Evolutionary conservation across 1,284 basidiomycete genomes (phyloP).

Genomic region (Ustilago trichophora): DNA sequence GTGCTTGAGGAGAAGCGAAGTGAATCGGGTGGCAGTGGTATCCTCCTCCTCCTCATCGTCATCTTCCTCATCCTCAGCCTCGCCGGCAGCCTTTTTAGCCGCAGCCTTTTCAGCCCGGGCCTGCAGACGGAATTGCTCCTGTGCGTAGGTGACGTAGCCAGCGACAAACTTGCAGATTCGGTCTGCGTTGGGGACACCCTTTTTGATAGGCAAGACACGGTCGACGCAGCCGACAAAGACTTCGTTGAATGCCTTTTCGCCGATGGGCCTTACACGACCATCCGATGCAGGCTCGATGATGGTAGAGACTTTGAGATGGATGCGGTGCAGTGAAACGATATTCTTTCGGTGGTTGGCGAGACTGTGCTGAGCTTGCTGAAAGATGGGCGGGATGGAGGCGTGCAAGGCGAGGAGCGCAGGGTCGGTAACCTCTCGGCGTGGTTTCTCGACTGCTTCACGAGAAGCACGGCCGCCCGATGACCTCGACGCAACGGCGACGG

Average conservation of each 20-base stretch:
- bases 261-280: slow-evolving; percentile 67
- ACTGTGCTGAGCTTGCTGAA: slow-evolving; percentile 83
- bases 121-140: slow-evolving; percentile 52
- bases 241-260: slow-evolving; percentile 83
- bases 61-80: slow-evolving; percentile 66
- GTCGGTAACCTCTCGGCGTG: slow-evolving; percentile 24
- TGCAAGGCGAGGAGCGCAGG: slow-evolving; percentile 26
- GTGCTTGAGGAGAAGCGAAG: slow-evolving; percentile 76
- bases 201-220: slow-evolving; percentile 81
- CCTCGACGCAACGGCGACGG: slow-evolving; percentile 41
- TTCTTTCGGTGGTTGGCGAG: slow-evolving; percentile 92
- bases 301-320: slow-evolving; percentile 76
- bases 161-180: slow-evolving; percentile 85
- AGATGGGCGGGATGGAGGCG: slow-evolving; percentile 65
- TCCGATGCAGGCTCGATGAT: slow-evolving; percentile 70
- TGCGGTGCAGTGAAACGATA: slow-evolving; percentile 82
- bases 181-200: slow-evolving; percentile 82
- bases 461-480: slow-evolving; percentile 19
- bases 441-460: slow-evolving; percentile 21
- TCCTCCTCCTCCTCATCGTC: slow-evolving; percentile 75
- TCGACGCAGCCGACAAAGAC: slow-evolving; percentile 72
- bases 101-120: slow-evolving; percentile 33
- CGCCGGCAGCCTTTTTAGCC: slow-evolving; percentile 10
- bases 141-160: slow-evolving; percentile 76
- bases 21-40: slow-evolving; percentile 78